Evolutionary conservation across 495 filamentous ascomycete genomes (phyloP).

Genomic region (Penicillium chermesinum): DNA sequence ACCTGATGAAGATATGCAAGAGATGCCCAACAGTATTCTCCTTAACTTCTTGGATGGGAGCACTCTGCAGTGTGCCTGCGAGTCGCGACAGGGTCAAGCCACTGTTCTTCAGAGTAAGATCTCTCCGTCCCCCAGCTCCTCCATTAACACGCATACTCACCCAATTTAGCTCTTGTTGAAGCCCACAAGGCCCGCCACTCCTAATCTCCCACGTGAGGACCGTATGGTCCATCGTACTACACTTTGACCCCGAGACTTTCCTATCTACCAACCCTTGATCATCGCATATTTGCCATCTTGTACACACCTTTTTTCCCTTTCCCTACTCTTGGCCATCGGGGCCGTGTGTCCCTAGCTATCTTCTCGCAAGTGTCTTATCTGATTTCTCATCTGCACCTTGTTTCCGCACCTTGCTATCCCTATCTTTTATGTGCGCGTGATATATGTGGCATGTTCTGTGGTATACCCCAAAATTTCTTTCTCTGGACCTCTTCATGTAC

Average conservation of each 20-base stretch:
- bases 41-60: slow-evolving; percentile 82
- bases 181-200: slow-evolving; percentile 24
- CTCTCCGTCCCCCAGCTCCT: not conserved
- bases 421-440: slow-evolving; percentile 16
- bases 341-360: slow-evolving; percentile 1
- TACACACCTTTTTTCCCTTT: slow-evolving; percentile 2
- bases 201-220: slow-evolving; percentile 12
- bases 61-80: slow-evolving; percentile 79
- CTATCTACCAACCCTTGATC: no score
- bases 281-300: slow-evolving; percentile 3
- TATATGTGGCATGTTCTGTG: slow-evolving; percentile 30
- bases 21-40: slow-evolving; percentile 80
- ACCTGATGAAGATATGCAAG: slow-evolving; percentile 83
- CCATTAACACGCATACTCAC: slow-evolving; percentile 6
- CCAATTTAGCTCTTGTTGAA: slow-evolving; percentile 21
- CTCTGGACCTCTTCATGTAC: slow-evolving; percentile 14
- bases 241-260: no score
- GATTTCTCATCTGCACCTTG: not conserved
- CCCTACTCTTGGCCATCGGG: slow-evolving; percentile 3
- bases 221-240: no score
- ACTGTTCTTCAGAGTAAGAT: slow-evolving; percentile 62
- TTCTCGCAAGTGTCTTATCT: slow-evolving; percentile 6
- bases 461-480: slow-evolving; percentile 25
- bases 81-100: slow-evolving; percentile 67
- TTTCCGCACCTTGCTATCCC: slow-evolving; percentile 8